Base-by-base conservation (phyloP, 2,329 filamentous ascomycete genomes). In the Ophiocordyceps robertsii region DNA sequence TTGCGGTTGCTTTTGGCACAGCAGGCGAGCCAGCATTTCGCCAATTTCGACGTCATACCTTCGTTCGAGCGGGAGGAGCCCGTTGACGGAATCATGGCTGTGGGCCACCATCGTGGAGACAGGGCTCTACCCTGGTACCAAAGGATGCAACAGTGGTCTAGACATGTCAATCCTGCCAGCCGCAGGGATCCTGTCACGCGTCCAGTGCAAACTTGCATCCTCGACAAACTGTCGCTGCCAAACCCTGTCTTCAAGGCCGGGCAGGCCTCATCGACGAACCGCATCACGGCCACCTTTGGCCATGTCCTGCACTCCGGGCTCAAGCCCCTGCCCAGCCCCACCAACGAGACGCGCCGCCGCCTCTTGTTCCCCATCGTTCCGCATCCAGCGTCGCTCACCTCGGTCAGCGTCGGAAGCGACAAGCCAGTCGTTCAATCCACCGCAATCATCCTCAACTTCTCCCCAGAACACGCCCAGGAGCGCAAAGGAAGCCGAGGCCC, bases 231-330 rank as follows among this genome's bases (percentile, higher is more conserved):
- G 4, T 35, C 29, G 19, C 29, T 33, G 17, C 37, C 37, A 16
- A 29, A 7, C 4, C 12, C 12, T n/a, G 5, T 16, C 3, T 14
- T n/a, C 16, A 14, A 38, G 16, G n/a, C 39, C 14, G 14, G 7
- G 9, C 21, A 30, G 12, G 9, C 3, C 12, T 8, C 21, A 14
- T 11, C 37, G n/a, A 31, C 27, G 14, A 29, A 27, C 6, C 41
- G 50, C 6, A 65, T 67, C 2, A 55, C 51, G 3, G 70, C 71
- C 11, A 59, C 62, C 3, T 77, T 77, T 49, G 74, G 74, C 16
- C 67, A 72, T 42, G 47, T 76, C 30, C 62, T 77, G 0, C 67
- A 70, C 45, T 39, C 29, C 16, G 10, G 14, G 16, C 7, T n/a
- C 10, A 6, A 6, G 11, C 17, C 33, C 10, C 3, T 10, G 2